These are phyloP conservation scores for Erythrobasidium yunnanense DNA, from an alignment of 768 basidiomycete genomes.

Conservation along the genomic window DNA sequence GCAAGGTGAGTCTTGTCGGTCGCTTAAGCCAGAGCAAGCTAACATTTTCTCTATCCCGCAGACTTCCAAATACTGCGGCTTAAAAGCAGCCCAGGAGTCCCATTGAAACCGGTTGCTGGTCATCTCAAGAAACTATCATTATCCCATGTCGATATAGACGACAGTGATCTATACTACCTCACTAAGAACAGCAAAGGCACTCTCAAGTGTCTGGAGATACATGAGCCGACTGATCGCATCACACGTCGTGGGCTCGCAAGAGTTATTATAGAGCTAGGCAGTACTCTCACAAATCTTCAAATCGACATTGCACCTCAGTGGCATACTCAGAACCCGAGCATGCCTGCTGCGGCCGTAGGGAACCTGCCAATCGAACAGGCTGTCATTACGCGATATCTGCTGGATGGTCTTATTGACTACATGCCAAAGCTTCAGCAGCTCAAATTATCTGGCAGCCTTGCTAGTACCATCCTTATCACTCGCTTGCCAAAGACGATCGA, in stretches of 20 bases:
- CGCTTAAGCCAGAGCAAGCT: too few relatives aligned
- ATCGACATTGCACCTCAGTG: not conserved
- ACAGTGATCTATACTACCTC: not conserved
- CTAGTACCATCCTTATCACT: not conserved
- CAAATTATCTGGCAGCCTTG: conserved; percentile 18
- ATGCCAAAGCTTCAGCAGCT: conserved; percentile 5
- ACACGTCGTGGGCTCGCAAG: not conserved
- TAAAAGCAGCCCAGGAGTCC: conserved; percentile 23
- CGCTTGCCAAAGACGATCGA: conserved; percentile 9
- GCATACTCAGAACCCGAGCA: not conserved
- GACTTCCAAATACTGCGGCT: conserved; percentile 11
- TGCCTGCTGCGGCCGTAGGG: not conserved
- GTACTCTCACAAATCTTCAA: not conserved
- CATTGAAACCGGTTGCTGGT: conserved; percentile 32
- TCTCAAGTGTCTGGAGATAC: conserved; percentile 16
- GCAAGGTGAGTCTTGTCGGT: too few relatives aligned
- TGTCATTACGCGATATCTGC: not conserved
- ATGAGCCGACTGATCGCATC: not conserved
- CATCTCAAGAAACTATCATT: conserved; percentile 37
- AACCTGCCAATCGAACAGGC: not conserved
- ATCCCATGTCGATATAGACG: conserved; percentile 27
- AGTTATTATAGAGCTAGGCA: not conserved
- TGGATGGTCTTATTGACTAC: conserved; percentile 18
- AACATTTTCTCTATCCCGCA: not conserved
- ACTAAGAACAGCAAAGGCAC: not conserved